Conservation (phyloP, 2,329 filamentous ascomycete genomes). For the Thyridium curvatum region DNA sequence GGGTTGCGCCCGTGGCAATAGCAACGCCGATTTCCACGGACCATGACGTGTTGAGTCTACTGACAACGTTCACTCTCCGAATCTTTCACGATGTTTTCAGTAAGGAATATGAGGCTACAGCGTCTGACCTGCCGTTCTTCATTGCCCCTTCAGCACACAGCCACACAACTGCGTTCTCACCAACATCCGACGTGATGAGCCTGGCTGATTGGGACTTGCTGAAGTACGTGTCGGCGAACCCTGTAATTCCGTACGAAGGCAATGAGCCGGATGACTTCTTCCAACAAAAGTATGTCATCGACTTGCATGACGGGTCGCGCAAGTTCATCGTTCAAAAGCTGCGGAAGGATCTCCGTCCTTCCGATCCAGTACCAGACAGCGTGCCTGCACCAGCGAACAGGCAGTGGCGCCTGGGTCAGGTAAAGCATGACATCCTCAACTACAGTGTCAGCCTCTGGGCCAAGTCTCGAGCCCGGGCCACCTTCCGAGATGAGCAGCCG, state of each 20-base stretch:
- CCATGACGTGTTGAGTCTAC: slow-evolving; percentile 29
- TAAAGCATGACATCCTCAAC: slow-evolving; percentile 61
- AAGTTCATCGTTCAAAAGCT: slow-evolving; percentile 51
- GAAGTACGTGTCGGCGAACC: slow-evolving; percentile 11
- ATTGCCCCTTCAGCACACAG: slow-evolving; percentile 51
- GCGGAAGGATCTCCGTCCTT: slow-evolving; percentile 52
- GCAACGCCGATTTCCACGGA: no score
- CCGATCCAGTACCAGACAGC: slow-evolving; percentile 56
- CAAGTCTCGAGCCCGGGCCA: slow-evolving; percentile 44
- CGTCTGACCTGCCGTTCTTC: slow-evolving; percentile 72
- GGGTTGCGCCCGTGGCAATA: slow-evolving; percentile 26
- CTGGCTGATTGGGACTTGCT: slow-evolving; percentile 54
- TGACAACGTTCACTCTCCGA: slow-evolving; percentile 69
- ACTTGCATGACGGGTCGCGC: slow-evolving; percentile 56
- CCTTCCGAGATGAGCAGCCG: slow-evolving; percentile 65
- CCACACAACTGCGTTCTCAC: slow-evolving; percentile 18
- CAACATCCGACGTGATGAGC: slow-evolving; percentile 12
- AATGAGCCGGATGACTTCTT: slow-evolving; percentile 42
- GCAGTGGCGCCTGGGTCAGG: slow-evolving; percentile 27
- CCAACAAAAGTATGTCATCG: slow-evolving; percentile 45
- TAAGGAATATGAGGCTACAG: slow-evolving; percentile 66
- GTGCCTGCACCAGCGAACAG: slow-evolving; percentile 42
- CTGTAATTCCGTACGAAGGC: slow-evolving; percentile 29
- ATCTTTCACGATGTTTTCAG: slow-evolving; percentile 84
- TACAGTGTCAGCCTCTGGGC: slow-evolving; percentile 75